Evolutionary conservation across 345 rosid species (phyloP), one percentile per base, ranked within the genome.

Genomic region (Bruguiera sexangula): DNA sequence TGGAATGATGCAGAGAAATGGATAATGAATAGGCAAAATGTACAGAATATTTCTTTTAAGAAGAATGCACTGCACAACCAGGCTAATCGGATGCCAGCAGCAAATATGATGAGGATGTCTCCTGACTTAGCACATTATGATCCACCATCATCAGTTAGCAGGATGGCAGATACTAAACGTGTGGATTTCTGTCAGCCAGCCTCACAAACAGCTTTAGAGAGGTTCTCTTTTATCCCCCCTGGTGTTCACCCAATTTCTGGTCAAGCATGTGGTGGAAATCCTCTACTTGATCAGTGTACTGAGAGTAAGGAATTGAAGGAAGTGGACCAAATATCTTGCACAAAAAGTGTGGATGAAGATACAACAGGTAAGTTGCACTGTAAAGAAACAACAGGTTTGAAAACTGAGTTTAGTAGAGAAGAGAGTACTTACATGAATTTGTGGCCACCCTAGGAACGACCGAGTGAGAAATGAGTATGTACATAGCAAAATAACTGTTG

Each of bases 1-100:
- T 89, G 96, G 92, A 84, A 89, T n/a, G 89, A 89, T 73, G 96
- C 96, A 0, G 96, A 89, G 81, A 89, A 87, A 73, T 89, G 96
- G 96, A 89, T 89, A 43, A 72, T 87, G 80, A 85, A 67, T 71
- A 83, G 73, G 76, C 90, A 89, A 66, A 83, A 72, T 63, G 20
- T 66, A 30, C 84, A 79, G 62, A 77, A 73, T 43, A 72, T 65
- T 68, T 67, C 73, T 70, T 73, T 79, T 10, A 85, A 81, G 82
- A 89, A 84, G 77, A 83, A 65, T 79, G 72, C 70, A 51, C 66
- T 67, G 20, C 63, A 82, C 36, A 81, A 73, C 80, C 89, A 85
- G 67, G 72, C 79, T 31, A 84, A 75, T 65, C 78, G 87, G 70
- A 30, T 83, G 65, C 81, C 80, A 1, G 59, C 48, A 37, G 30